Evolutionary conservation across 345 rosid species (phyloP).

Genomic region (Hypericum perforatum): DNA sequence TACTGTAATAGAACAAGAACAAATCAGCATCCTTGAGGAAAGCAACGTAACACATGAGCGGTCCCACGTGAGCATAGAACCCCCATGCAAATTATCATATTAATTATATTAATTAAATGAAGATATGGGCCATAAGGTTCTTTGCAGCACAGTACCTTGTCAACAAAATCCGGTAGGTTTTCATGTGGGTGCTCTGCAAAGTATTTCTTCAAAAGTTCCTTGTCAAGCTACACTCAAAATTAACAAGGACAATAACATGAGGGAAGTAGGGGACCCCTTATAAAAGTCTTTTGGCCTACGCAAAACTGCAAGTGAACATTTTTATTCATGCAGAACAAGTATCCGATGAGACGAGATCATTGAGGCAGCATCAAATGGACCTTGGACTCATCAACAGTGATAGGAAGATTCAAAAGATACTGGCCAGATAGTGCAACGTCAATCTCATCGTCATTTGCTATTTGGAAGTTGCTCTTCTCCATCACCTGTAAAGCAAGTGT

Average conservation of each 20-base stretch:
- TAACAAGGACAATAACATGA: background rate
- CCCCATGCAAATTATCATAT: too few species aligned
- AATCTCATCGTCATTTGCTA: conserved; percentile 48
- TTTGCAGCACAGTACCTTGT: conserved; percentile 36
- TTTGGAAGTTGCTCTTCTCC: conserved; percentile 73
- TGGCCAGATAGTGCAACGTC: conserved; percentile 60
- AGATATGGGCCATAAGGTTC: too few species aligned
- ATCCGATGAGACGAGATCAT: background rate
- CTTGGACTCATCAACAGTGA: conserved; percentile 57
- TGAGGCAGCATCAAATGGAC: conserved; percentile 16
- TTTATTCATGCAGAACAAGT: too few species aligned
- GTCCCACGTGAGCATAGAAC: too few species aligned
- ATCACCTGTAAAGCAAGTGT: conserved; percentile 33
- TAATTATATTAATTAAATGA: too few species aligned
- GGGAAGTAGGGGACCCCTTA: background rate
- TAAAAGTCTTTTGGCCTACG: too few species aligned
- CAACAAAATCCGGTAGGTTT: conserved; percentile 58
- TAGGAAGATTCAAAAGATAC: conserved; percentile 71
- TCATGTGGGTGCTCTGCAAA: conserved; percentile 45
- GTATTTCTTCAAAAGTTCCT: conserved; percentile 38
- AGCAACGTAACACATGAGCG: background rate
- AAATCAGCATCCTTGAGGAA: background rate
- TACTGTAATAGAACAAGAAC: conserved; percentile 25
- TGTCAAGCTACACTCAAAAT: conserved; percentile 49
- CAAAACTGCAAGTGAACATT: too few species aligned